phyloP scores from a whole-genome alignment of 805 yeast genomes.

The Candida alai region DNA sequence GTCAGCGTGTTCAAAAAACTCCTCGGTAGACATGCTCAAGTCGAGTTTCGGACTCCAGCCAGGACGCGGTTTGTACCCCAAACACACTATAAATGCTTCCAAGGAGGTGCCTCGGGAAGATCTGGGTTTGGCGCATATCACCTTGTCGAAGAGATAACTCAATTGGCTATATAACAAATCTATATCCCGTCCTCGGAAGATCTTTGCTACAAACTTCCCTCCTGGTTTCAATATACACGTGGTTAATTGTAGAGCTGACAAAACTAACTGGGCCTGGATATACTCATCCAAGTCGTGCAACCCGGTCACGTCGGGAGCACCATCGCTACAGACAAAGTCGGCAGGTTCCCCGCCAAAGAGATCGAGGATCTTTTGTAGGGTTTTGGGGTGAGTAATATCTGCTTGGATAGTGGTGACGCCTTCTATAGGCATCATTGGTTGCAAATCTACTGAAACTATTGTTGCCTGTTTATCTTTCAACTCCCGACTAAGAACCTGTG shows the following conservation, averaged over 20 bases:
- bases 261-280: slow-evolving; percentile 88
- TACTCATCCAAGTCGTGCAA: slow-evolving; percentile 95
- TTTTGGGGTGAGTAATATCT: slow-evolving; percentile 94
- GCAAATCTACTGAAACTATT: slow-evolving; percentile 92
- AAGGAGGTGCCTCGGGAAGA: slow-evolving; percentile 92
- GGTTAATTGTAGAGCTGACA: slow-evolving; percentile 88
- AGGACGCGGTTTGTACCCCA: slow-evolving; percentile 77
- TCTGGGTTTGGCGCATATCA: slow-evolving; percentile 94
- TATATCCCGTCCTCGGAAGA: slow-evolving; percentile 93
- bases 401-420: slow-evolving; percentile 92
- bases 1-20: slow-evolving; percentile 64
- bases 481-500: slow-evolving; percentile 83
- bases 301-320: slow-evolving; percentile 99
- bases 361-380: slow-evolving; percentile 68
- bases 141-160: slow-evolving; percentile 78
- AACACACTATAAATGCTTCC: slow-evolving; percentile 91
- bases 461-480: slow-evolving; percentile 56
- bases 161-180: slow-evolving; percentile 91
- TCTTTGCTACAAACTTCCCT: slow-evolving; percentile 93
- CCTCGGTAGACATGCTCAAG: slow-evolving; percentile 64
- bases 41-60: slow-evolving; percentile 77
- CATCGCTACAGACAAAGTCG: slow-evolving; percentile 94
- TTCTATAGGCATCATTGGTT: slow-evolving; percentile 95
- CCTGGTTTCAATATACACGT: slow-evolving; percentile 86
- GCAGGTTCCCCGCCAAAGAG: slow-evolving; percentile 90